Base-by-base conservation (phyloP, 2,329 filamentous ascomycete genomes). In the Capronia epimyces region DNA sequence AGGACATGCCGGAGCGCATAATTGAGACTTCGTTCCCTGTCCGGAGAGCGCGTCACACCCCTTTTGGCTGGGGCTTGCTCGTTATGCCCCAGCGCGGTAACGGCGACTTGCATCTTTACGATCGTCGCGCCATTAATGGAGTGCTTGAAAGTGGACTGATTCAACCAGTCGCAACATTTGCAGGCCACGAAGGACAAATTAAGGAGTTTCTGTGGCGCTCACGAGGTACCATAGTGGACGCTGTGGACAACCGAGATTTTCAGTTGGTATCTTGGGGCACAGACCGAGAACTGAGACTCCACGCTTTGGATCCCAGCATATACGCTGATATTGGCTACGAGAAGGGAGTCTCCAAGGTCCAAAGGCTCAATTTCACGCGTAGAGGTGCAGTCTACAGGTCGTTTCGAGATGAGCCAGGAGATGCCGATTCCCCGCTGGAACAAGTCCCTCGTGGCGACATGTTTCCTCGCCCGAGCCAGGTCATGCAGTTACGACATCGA, bases 81-180 rank as follows among this genome's bases (percentile, higher is more conserved):
- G 89, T 88, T 22, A 95, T 96, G 87, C 89, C 91, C 1, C 89
- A 96, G 66, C 87, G 88, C 59, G 87, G 88, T 46, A 89, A 90
- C 27, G 87, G 86, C 31, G 80, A 90, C 57, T 75, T 96, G 15
- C 89, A 93, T 69, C 75, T 96, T 1, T 96, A 94, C 66, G 87
- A 91, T 60, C 78, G 83, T 15, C 40, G 67, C 46, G 49, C 58
- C n/a, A 41, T 55, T 60, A 39, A 60, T 27, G 50, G 65, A n/a
- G 61, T 62, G 9, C 61, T 62, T 4, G 65, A 68, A 27, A 64
- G 50, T n/a, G 57, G 58, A 42, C 46, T 63, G 9, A 62, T 72
- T 12, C 64, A 69, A 12, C 67, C 76, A 40, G 74, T 75, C 13
- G 74, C 74, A 62, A 71, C 70, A 44, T 81, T 81, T 56, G 69